Evolutionary conservation across 148 eudicot species (phyloP).

Genomic region (Cornus controversa): DNA sequence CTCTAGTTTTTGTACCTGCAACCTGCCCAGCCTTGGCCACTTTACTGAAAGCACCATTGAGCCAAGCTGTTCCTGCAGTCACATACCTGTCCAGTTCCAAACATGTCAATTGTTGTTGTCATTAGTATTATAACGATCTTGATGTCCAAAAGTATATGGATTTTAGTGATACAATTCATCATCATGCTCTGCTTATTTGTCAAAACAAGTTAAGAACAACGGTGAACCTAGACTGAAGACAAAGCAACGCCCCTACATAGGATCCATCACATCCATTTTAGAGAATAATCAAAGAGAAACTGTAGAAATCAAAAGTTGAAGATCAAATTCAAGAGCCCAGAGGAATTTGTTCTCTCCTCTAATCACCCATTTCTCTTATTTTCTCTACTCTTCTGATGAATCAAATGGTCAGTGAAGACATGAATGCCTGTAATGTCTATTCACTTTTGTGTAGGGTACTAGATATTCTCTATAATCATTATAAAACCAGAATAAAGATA

Average conservation of each 20-base stretch:
- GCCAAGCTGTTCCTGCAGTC: conserved; percentile 89
- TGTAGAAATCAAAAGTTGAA: background rate
- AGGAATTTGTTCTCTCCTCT: conserved; percentile 1
- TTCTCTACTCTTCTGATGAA: background rate
- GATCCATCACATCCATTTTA: background rate
- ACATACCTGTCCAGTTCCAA: conserved; percentile 60
- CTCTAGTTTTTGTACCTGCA: conserved; percentile 83
- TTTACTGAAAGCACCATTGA: conserved; percentile 82
- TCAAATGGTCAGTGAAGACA: background rate
- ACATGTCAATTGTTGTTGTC: background rate
- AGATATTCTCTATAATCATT: too few relatives aligned
- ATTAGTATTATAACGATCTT: too few relatives aligned
- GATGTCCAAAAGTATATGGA: background rate
- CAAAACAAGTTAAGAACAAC: background rate
- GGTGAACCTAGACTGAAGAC: background rate
- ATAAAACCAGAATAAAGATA: too few relatives aligned
- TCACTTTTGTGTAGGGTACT: too few relatives aligned
- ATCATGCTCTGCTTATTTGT: background rate
- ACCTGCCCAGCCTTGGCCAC: conserved; percentile 89
- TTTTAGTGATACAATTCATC: background rate
- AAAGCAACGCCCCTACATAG: background rate
- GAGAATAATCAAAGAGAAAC: background rate
- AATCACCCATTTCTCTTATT: background rate
- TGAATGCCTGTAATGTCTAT: too few relatives aligned
- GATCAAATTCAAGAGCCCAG: background rate